Base-by-base conservation (phyloP, 1,139 yeast genomes). In the Suhomyces coccinellae region DNA sequence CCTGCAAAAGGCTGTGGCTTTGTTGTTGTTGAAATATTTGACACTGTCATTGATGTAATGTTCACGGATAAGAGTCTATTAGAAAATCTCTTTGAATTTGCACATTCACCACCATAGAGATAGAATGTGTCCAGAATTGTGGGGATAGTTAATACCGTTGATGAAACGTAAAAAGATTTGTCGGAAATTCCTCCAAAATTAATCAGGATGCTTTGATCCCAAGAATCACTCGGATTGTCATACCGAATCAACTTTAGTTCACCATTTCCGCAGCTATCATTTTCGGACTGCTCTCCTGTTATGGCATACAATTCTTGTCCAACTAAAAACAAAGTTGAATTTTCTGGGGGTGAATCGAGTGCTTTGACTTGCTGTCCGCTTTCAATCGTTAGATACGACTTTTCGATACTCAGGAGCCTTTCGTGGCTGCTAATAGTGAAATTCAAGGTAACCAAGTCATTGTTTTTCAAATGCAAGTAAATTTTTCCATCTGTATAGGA, bases 1-100 rank as follows among this genome's bases (percentile, higher is more conserved):
- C 76, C 77, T 46, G 71, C 75, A 57, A 81, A 77, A 2, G 75
- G 70, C 3, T 78, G 70, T 8, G 83, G 83, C 43, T 71, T 67
- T 11, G 83, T 73, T 1, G 80, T 63, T 0, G 76, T 68, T 33
- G 65, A 54, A 6, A 73, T 67, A 17, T 71, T 73, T 37, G 66
- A 56, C 13, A 69, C 55, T 27, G 51, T 52, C 41, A 52, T 51
- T 2, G 57, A 52, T 6, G 47, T 41, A 31, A 65, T 47, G 41
- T 70, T 67, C 48, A 44, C 65, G 57, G 44, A 75, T 16, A 75
- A 48, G 45, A 80, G 59, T 28, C 78, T 57, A 46, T 59, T 58
- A 3, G 78, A 66, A 5, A 75, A 62, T 6, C 48, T 41, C 1
- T 57, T 58, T 0, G 48, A 45, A 1, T 46, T 30, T 3, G 45